Percentiles rank a stretch among this genome's conserved stretches.
Conservation (phyloP, 2,329 filamentous ascomycete genomes). For the Eutypa lata region DNA sequence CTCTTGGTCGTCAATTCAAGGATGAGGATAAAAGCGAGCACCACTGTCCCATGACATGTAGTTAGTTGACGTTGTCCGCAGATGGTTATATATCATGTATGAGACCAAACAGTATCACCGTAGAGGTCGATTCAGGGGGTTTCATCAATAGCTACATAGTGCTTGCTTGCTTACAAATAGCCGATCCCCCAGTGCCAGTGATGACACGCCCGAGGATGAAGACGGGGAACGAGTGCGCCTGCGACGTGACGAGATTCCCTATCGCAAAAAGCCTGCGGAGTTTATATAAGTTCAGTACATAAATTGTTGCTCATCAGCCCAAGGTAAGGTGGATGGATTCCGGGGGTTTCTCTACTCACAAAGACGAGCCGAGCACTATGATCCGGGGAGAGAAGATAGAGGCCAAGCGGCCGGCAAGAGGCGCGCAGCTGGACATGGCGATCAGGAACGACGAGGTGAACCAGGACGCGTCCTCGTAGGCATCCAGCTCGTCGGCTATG, state of each 20-base stretch:
- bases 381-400: slow-evolving; percentile 69
- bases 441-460: slow-evolving; percentile 75
- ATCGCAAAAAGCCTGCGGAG: slow-evolving; percentile 43
- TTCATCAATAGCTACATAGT: no score
- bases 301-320: no score
- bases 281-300: no score
- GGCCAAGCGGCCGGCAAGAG: slow-evolving; percentile 68
- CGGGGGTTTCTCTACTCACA: slow-evolving; percentile 31
- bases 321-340: no score
- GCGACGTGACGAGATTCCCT: slow-evolving; percentile 64
- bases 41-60: slow-evolving; percentile 41
- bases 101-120: no score
- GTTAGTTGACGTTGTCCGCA: neutral
- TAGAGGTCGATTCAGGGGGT: neutral
- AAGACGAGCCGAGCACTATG: slow-evolving; percentile 61
- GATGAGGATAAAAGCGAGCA: slow-evolving; percentile 70
- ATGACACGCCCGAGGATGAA: slow-evolving; percentile 70
- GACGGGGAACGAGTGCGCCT: slow-evolving; percentile 52
- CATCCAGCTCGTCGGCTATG: slow-evolving; percentile 71
- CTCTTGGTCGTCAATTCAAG: slow-evolving; percentile 69
- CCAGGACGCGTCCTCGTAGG: slow-evolving; percentile 73
- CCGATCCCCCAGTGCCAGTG: slow-evolving; percentile 66
- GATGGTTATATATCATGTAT: neutral
- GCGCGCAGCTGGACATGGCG: slow-evolving; percentile 59
- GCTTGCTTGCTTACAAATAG: slow-evolving; percentile 44